Conservation (phyloP, 2,329 filamentous ascomycete species). For the Nectriaceae sp. region DNA sequence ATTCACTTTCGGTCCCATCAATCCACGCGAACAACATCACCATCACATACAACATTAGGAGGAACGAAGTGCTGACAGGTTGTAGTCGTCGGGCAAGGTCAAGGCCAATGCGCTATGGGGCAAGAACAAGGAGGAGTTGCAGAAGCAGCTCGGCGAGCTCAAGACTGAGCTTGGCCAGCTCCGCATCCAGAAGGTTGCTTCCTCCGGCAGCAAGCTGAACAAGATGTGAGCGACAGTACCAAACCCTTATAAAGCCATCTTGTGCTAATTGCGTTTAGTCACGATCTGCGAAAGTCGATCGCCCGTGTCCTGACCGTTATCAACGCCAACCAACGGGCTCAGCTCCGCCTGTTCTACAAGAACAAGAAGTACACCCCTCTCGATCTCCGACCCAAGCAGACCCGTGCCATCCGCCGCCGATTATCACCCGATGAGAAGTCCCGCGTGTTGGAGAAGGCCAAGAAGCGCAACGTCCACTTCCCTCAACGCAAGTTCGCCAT, state of each 20-base stretch:
- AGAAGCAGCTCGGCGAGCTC: conserved; percentile 91
- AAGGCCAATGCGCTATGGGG: conserved; percentile 96
- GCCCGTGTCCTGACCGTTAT: conserved; percentile 98
- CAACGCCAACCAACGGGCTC: conserved; percentile 98
- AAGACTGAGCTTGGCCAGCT: conserved; percentile 96
- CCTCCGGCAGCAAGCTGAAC: conserved; percentile 92
- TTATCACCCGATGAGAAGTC: conserved; percentile 89
- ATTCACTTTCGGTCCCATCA: conserved; percentile 12
- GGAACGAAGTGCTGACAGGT: conserved; percentile 32
- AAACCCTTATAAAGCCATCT: background rate
- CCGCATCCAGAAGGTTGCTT: conserved; percentile 97
- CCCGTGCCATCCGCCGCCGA: conserved; percentile 94
- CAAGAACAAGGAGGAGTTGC: conserved; percentile 99
- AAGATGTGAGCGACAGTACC: conserved; percentile 73
- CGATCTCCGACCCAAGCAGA: conserved; percentile 98
- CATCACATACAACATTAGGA: conserved; percentile 12
- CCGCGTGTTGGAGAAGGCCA: conserved; percentile 86
- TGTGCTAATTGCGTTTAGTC: conserved; percentile 55
- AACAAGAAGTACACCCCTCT: conserved; percentile 99
- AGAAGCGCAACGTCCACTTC: conserved; percentile 96
- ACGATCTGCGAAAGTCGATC: conserved; percentile 99
- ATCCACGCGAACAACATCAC: conserved; percentile 6
- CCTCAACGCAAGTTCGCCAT: conserved; percentile 98
- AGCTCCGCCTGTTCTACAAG: conserved; percentile 99
- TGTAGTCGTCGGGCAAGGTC: conserved; percentile 65